Base-by-base conservation (phyloP, 1,284 basidiomycete species). In the Leccinum griseonigrum region DNA sequence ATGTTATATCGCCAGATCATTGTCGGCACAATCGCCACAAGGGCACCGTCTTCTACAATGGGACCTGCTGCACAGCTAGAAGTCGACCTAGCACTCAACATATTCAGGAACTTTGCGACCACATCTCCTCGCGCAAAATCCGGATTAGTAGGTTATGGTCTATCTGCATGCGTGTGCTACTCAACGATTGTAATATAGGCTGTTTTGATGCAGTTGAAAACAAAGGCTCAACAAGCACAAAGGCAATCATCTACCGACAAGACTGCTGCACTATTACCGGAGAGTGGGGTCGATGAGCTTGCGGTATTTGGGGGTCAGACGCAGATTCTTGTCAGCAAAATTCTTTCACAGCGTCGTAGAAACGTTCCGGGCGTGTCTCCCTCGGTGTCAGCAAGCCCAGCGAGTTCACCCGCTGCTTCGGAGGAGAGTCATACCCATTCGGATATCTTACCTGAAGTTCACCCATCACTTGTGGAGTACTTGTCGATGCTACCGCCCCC, bases 221-320 rank as follows among this genome's bases (percentile, higher is more conserved):
- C 77, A 57, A 83, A 81, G 69, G 83, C 83, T 7, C 78, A 79
- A 60, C 79, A 83, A 62, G 78, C 79, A 40, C 74, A 64, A 59
- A 70, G 63, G 7, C 63, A 71, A 40, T 79, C 80, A 57, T 78
- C 80, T 2, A 74, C 76, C 58, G 76, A 75, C 57, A 79, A 78
- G 22, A n/a, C 57, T 3, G 2, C 34, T 50, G 67, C 72, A 54
- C 71, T 76, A 9, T 71, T 71, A 26, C 73, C 78, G 8, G 72
- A 82, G 48, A 84, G 84, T 67, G 83, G 84, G 57, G 83, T 81
- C 46, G 79, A 88, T 64, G 85, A 87, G 67, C 78, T 88, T 18
- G 85, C 86, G 18, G 77, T 88, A n/a, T 87, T 88, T 58, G 86
- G 86, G 53, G 86, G 83, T 4, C 83, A 84, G 64, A 85, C 84